Evolutionary conservation across 2,329 filamentous ascomycete species (phyloP).

Genomic region (Taxawa tesnikishii): DNA sequence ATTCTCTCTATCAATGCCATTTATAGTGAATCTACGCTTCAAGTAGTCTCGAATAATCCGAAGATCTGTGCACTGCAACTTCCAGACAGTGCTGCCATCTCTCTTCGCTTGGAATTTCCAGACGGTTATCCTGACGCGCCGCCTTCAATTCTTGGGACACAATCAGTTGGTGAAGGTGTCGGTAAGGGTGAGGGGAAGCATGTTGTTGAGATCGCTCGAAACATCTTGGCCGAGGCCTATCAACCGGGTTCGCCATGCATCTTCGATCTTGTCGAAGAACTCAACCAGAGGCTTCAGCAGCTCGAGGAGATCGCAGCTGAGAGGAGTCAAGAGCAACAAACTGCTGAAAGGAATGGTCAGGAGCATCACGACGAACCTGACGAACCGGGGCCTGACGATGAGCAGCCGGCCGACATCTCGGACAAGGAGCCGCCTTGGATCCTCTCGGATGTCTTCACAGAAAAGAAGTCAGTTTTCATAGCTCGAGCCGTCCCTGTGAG

Average conservation of each 20-base stretch:
- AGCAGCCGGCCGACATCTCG: conserved; percentile 22
- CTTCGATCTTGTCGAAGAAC: conserved; percentile 73
- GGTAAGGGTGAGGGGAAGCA: conserved; percentile 58
- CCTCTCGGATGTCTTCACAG: conserved; percentile 59
- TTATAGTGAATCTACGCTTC: conserved; percentile 57
- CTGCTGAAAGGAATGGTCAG: conserved; percentile 19
- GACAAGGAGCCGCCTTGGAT: conserved; percentile 50
- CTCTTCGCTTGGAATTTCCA: conserved; percentile 54
- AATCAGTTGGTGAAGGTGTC: conserved; percentile 58
- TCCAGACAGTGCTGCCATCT: conserved; percentile 46
- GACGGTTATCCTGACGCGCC: conserved; percentile 60
- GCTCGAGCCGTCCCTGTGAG: conserved; percentile 61
- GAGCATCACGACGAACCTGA: conserved; percentile 3
- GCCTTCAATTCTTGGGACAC: conserved; percentile 63
- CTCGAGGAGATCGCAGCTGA: conserved; percentile 10
- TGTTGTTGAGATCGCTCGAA: conserved; percentile 56
- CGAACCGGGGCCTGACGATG: conserved; percentile 16
- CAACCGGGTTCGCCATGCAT: conserved; percentile 68
- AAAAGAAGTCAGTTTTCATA: conserved; percentile 81
- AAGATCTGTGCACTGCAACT: conserved; percentile 51
- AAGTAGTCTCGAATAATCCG: conserved; percentile 6
- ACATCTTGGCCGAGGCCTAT: conserved; percentile 56
- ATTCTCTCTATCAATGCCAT: conserved; percentile 76
- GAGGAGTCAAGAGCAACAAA: conserved; percentile 14
- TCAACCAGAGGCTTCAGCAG: conserved; percentile 19